Evolutionary conservation across 2,329 filamentous ascomycete genomes (phyloP), one percentile per base, ranked within the genome.

Genomic region (Fonsecaea multimorphosa): DNA sequence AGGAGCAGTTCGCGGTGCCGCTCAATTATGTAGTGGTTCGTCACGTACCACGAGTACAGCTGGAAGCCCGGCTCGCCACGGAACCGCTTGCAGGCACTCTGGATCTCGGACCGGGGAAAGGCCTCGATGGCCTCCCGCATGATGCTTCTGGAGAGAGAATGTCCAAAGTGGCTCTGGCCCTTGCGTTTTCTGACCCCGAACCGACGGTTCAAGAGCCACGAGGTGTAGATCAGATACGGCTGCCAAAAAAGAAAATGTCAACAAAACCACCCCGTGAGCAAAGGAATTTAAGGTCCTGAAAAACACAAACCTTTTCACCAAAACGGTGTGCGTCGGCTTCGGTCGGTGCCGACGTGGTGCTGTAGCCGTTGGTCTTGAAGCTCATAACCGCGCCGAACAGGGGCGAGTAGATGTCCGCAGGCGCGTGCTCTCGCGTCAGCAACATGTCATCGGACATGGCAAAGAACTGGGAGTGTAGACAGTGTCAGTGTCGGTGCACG

Each of bases 371-470:
- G 54, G 58, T 67, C 59, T 69, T 69, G 58, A 69, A 69, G 32
- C 67, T 65, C 67, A 69, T 67, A 16, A 69, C 65, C 1, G 67
- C 36, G 11, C 67, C 67, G 44, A 69, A 67, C 2, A 69, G 59
- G 3, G 67, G 67, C 11, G 67, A 69, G 53, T 67, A 53, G n/a
- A 69, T 65, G 31, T 69, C 67, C 14, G 64, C 54, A 12, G 67
- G 61, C 16, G 61, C 31, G 38, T 69, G 67, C n/a, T 63, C 27
- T 44, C 62, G 64, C 3, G 61, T 60, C 1, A 69, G 65, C 19
- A 69, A 38, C 67, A 69, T 69, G 34, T 69, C 67, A 31, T 69
- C 67, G n/a, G 67, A 69, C 29, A 69, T 34, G n/a, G 67, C 67
- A 24, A 58, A 64, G 38, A 69, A 55, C 64, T 66, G 38, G 11